Evolutionary conservation across 176 grass and related monocot genomes (phyloP).

Genomic region (Musa itinerans): DNA sequence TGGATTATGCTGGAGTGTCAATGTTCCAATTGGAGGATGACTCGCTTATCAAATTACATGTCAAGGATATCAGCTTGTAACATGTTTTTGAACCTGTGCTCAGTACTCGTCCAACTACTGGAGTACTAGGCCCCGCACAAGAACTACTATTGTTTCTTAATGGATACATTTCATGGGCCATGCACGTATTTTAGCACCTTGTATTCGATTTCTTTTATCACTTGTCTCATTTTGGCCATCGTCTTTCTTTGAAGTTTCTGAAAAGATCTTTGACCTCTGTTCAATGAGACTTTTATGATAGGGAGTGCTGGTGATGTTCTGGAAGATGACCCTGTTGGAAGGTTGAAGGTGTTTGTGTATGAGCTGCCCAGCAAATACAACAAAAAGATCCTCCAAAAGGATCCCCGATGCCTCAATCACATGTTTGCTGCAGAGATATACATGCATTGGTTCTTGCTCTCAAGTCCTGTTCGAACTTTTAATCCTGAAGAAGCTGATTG

Average conservation of each 20-base stretch:
- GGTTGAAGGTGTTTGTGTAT: constrained; percentile 87
- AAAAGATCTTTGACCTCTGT: background rate
- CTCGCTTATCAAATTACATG: background rate
- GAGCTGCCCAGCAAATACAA: constrained; percentile 93
- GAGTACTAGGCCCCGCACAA: too few relatives aligned
- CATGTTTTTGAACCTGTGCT: background rate
- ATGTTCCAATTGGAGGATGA: background rate
- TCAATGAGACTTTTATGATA: constrained; percentile 18
- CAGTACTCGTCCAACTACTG: background rate
- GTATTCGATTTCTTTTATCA: too few relatives aligned
- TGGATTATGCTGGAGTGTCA: background rate
- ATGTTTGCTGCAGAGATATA: constrained; percentile 98
- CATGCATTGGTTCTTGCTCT: constrained; percentile 90
- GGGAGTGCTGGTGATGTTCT: constrained; percentile 95
- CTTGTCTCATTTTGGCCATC: too few relatives aligned
- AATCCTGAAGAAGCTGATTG: constrained; percentile 93
- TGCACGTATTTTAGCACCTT: too few relatives aligned
- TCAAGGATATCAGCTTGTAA: background rate
- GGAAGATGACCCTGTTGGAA: constrained; percentile 90
- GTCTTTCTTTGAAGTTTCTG: background rate
- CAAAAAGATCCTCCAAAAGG: constrained; percentile 91
- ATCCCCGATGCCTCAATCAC: constrained; percentile 77
- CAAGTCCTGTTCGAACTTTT: constrained; percentile 74
- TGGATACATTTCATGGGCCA: too few relatives aligned
- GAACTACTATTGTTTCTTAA: too few relatives aligned